Evolutionary conservation across 1,284 basidiomycete species (phyloP), one percentile per base, ranked within the genome.

Genomic region (Pulchroboletus neoregius): DNA sequence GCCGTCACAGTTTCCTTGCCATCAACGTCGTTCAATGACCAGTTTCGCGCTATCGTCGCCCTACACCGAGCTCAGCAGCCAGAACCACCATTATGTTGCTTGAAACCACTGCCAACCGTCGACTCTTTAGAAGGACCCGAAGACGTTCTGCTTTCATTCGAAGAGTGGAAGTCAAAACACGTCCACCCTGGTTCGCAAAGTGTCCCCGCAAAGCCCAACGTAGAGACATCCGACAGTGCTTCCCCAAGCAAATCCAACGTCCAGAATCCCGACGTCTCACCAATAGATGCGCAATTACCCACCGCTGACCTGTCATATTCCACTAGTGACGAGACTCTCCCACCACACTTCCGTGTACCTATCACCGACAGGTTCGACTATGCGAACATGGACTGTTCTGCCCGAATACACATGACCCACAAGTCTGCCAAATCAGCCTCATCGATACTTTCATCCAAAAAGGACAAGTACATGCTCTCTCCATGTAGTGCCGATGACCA

Each of bases 401-500:
- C 94, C 2, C 86, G 92, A 3, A 84, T 98, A 13, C 93, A 96
- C 67, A 78, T 80, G 3, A 76, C 91, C 0, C 93, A 94, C 61
- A 79, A 82, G 23, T 78, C 79, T 1, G 88, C 94, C 36, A 94
- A 94, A 59, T 93, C 91, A 2, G 73, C 92, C 0, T 81, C 84
- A 0, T 79, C 88, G 0, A 89, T 99, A 47, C 76, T 99, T 2
- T 88, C 88, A 41, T 87, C 86, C 43, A 94, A 94, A 69, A 88
- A 87, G 65, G 95, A 99, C 68, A 74, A 85, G 53, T 99, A 99
- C 74, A 96, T 99, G 95, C 85, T 98, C 53, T 93, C 89, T 44
- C 95, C 95, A 0, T 99, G 96, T 61, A 63, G 63, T 13, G 48
- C 55, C 12, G 36, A 75, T 50, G 71, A 76, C 24, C 91, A 96